These are phyloP conservation scores for Letharia lupina DNA, from an alignment of 495 filamentous ascomycete species.

Conservation along the genomic window DNA sequence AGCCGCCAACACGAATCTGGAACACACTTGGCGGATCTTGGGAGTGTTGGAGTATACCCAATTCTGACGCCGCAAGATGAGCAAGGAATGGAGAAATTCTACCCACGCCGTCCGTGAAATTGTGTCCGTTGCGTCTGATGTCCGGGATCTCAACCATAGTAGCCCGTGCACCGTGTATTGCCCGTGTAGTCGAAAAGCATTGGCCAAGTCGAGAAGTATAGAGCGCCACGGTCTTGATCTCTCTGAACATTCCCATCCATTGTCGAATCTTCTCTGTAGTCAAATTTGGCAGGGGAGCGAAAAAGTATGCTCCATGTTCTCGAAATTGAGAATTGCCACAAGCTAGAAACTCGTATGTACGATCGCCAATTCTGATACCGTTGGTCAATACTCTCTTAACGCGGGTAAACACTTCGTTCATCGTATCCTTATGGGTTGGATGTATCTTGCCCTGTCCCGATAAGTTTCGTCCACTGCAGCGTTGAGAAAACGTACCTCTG, in stretches of 20 bases:
- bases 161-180: constrained; percentile 44
- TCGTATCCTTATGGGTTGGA: constrained; percentile 42
- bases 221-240: constrained; percentile 74
- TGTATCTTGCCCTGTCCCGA: constrained; percentile 45
- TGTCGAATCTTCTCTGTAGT: constrained; percentile 67
- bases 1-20: constrained; percentile 87
- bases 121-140: constrained; percentile 53
- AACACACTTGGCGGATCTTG: constrained; percentile 63
- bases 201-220: constrained; percentile 83
- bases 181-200: constrained; percentile 87
- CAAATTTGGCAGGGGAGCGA: constrained; percentile 50
- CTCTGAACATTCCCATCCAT: constrained; percentile 82
- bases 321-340: constrained; percentile 94
- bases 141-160: constrained; percentile 46
- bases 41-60: constrained; percentile 43
- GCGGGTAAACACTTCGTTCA: constrained; percentile 67
- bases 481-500: constrained; percentile 33
- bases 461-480: constrained; percentile 16
- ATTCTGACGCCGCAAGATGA: constrained; percentile 54
- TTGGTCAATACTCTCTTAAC: constrained; percentile 62
- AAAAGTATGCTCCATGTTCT: constrained; percentile 90
- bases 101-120: constrained; percentile 89
- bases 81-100: constrained; percentile 79
- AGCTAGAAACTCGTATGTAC: constrained; percentile 83
- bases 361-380: constrained; percentile 73